Conservation (phyloP, 345 rosid species). For the Trapa incisa region DNA sequence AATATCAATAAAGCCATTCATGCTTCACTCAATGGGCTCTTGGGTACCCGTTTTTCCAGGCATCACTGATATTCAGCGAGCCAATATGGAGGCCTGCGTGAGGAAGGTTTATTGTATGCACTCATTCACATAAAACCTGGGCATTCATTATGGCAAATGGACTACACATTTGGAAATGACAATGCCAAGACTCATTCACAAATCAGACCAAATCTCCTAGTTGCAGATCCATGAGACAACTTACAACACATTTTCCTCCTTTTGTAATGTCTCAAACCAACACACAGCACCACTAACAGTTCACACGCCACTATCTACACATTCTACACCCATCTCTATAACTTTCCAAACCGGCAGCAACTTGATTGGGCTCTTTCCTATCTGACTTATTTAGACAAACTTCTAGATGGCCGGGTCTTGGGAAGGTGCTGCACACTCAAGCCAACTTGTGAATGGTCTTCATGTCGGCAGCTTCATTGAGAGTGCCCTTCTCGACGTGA, state of each 20-base stretch:
- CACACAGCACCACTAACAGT: neutral
- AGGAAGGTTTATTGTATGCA: no score
- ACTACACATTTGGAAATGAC: neutral
- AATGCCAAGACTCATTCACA: neutral
- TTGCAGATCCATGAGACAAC: neutral
- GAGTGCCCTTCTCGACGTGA: conserved; percentile 62
- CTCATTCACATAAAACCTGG: neutral
- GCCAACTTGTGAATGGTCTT: conserved; percentile 63
- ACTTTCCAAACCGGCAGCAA: neutral
- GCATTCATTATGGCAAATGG: neutral
- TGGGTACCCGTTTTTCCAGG: no score
- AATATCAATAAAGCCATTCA: no score
- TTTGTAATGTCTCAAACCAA: neutral
- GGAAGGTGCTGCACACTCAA: conserved; percentile 5
- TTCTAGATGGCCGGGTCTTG: neutral
- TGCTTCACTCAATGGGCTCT: no score
- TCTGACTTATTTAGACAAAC: neutral
- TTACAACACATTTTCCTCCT: neutral
- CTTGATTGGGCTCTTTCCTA: neutral
- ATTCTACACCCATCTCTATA: neutral
- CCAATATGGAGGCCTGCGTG: no score
- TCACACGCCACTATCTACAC: neutral
- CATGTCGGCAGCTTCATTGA: conserved; percentile 58
- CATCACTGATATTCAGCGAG: no score
- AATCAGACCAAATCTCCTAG: neutral